Evolutionary conservation across 345 rosid species (phyloP), one percentile per base, ranked within the genome.

Genomic region (Bruguiera parviflora): DNA sequence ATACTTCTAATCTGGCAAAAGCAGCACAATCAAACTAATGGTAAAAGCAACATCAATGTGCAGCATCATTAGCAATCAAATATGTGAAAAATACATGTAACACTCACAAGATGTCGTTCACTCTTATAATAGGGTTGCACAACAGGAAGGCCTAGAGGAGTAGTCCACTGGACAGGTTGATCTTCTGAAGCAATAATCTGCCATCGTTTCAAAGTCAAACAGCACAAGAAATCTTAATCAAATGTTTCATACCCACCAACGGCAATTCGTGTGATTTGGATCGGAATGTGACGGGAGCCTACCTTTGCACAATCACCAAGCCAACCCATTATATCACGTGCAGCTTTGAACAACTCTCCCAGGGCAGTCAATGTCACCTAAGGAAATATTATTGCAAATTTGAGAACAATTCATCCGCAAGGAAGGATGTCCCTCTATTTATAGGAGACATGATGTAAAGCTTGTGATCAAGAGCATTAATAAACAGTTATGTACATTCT

Each of bases 221-320:
- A 49, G 49, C 55, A 66, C 27, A 64, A 71, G 32, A 53, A 27
- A 64, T 53, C 29, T 37, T 19, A 27, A 70, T 22, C 56, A 53
- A 49, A 53, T 57, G 47, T 57, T 59, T 37, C 32, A 58, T 35
- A 63, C 29, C 47, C 22, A 28, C 52, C 33, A 19, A 68, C 5
- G 58, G 56, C 24, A 28, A 32, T 58, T 46, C 56, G 5, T 5
- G 27, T 28, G 58, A 35, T 11, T 49, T 63, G 67, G 47, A 53
- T 66, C 65, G 22, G 46, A 29, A 72, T 19, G 22, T n/a, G 35
- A 35, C 0, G 31, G 15, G 57, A 47, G 4, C 62, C 28, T 66
- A 90, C 99, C 91, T 88, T 92, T 43, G 99, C 99, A 77, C 99
- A 95, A 72, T 87, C 96, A 72, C 96, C 90, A 66, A 95, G 91